Evolutionary conservation across 2,329 filamentous ascomycete species (phyloP).

Genomic region (Pseudogymnoascus sp.): DNA sequence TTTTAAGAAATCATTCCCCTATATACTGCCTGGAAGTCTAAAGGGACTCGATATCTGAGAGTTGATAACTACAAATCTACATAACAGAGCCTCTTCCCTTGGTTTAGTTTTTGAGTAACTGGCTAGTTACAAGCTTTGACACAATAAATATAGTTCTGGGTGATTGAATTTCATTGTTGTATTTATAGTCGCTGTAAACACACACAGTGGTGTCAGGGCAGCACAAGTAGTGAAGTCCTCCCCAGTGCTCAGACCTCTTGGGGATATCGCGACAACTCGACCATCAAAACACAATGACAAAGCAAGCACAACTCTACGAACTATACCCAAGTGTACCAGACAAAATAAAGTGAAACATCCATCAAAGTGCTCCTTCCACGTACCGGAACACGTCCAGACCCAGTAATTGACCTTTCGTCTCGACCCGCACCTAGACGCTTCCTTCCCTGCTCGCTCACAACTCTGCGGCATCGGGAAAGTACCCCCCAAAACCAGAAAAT

Average conservation of each 20-base stretch:
- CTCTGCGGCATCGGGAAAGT: not conserved
- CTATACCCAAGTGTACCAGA: not conserved
- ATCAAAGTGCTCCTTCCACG: not conserved
- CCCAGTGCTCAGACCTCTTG: not conserved
- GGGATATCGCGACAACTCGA: constrained; percentile 1
- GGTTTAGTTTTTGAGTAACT: not conserved
- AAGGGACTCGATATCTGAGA: not conserved
- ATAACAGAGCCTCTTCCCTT: not conserved
- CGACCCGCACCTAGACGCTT: not conserved
- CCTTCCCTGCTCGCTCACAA: not conserved
- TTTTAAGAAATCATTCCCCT: not conserved
- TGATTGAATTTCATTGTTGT: not conserved
- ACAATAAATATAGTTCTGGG: not conserved
- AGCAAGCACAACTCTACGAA: not conserved
- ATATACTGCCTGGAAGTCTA: not conserved
- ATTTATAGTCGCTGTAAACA: not conserved
- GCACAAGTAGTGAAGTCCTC: not conserved
- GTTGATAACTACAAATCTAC: not conserved
- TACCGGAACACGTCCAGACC: not conserved
- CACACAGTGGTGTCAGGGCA: not conserved
- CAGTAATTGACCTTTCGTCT: constrained; percentile 7
- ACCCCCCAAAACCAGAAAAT: not conserved
- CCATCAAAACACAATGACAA: not conserved
- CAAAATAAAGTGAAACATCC: not conserved
- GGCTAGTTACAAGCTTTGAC: too few relatives aligned